These are phyloP conservation scores for Mesembryanthemum crystallinum DNA, from an alignment of 148 eudicot species.

Conservation along the genomic window DNA sequence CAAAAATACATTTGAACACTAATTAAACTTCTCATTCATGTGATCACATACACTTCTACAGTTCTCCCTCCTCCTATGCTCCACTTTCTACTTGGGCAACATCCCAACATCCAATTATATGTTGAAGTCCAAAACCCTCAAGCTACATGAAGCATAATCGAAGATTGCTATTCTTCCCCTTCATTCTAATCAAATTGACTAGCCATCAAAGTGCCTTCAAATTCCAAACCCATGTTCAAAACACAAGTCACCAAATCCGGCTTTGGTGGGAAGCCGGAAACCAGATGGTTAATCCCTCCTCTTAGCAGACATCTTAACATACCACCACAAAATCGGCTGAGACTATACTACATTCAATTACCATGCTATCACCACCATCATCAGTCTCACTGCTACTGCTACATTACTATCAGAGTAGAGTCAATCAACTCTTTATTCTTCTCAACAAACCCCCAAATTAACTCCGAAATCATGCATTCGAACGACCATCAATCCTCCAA, in stretches of 20 bases:
- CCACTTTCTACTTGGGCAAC: too few relatives aligned
- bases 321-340: neutral
- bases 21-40: too few relatives aligned
- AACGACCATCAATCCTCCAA: too few relatives aligned
- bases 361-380: neutral
- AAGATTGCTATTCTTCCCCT: neutral
- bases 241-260: neutral
- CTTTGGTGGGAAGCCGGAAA: neutral
- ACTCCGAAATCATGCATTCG: neutral
- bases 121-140: neutral
- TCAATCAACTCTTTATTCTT: neutral
- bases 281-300: neutral
- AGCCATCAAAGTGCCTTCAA: neutral
- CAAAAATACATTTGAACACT: too few relatives aligned
- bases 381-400: neutral
- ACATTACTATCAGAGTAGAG: neutral
- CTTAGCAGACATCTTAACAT: neutral
- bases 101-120: neutral
- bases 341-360: too few relatives aligned
- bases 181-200: neutral
- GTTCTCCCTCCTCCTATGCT: neutral
- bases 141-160: neutral
- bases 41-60: neutral
- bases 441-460: conserved; percentile 1
- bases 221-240: neutral